Evolutionary conservation across 495 filamentous ascomycete genomes (phyloP), one percentile per base, ranked within the genome.

Genomic region (Friedmanniomyces simplex): DNA sequence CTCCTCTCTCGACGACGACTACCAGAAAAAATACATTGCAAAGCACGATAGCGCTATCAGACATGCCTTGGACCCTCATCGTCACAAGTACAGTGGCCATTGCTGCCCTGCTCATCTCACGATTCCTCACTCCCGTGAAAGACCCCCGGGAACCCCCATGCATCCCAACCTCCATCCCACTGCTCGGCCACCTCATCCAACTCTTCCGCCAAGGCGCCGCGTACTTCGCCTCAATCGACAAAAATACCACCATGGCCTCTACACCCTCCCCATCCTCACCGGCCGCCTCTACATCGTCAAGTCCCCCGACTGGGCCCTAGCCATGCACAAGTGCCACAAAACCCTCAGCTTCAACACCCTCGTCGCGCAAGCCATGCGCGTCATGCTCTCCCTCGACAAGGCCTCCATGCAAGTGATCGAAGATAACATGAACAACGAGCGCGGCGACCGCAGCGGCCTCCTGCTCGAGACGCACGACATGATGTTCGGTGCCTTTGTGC

Each of bases 111-210:
- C 21, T 42, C 39, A 22, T 47, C 21, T 36, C 21, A 47, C 34
- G 22, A 7, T 12, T 53, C n/a, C 49, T 59, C 32, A 25, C 48
- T 18, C n/a, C 39, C 12, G 21, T 16, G 8, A 52, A 48, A 36
- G 74, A 78, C 58, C 62, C 72, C 0, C 72, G 70, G 18, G 77
- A 80, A 62, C 77, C 77, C 7, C 74, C 74, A 1, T 52, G 68
- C 1, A 54, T 79, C 5, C 57, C 61, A 16, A 62, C 59, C 12
- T 46, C 34, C 18, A 71, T 80, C 20, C 77, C 77, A 0, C 58
- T 73, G 10, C 47, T 79, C 42, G 76, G 77, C 13, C 77, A 79
- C 59, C 46, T 77, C 14, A 37, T 78, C 21, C 70, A 71, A 1
- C 51, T 77, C 42, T 24, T 76, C 0, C 39, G 58, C 2, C 46